Base-by-base conservation (phyloP, 2,329 filamentous ascomycete genomes). In the Nemania sp. region DNA sequence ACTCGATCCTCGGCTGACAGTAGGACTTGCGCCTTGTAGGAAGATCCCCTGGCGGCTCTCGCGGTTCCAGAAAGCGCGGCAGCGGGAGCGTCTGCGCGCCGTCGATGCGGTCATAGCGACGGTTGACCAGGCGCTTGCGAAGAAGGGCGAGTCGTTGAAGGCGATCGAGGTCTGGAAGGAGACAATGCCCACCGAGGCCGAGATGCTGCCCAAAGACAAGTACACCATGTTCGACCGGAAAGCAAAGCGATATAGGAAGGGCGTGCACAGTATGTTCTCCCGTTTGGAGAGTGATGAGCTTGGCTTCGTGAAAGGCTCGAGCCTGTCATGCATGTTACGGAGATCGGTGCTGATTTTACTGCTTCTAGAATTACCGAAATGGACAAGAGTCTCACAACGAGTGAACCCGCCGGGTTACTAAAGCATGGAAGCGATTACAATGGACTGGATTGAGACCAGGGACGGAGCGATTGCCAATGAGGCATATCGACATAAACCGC, bases 141-240 rank as follows among this genome's bases (percentile, higher is more conserved):
- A 86, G 72, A 80, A 88, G 70, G 86, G 89, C 53, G 79, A 86
- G 67, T 82, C 86, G 55, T 82, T 86, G 41, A 91, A 91, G 75
- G 81, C 90, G 49, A 79, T 99, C 54, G 88, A 96, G 72, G 78
- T 86, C 68, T 99, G 94, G 94, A 96, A 94, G 79, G 80, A 81
- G 31, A 91, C 96, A 75, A 99, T 99, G 94, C 94, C 94, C 19
- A 89, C 85, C 22, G 94, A 99, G 80, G 82, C 85, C 68, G 91
- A 97, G 80, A 99, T 99, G 94, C 72, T 96, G 72, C 88, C 94
- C 41, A 88, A 84, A 74, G 94, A 99, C 77, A 99, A 99, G 77
- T 99, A 99, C 77, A 96, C 91, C 23, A 88, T 99, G 68, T 99
- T 97, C 74, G 93, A 96, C 74, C 86, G 92, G 66, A 97, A 97